Percentiles rank a stretch among this genome's conserved stretches.
Evolutionary conservation across 495 filamentous ascomycete genomes (phyloP).

Genomic region (Penicillium cinerascens): DNA sequence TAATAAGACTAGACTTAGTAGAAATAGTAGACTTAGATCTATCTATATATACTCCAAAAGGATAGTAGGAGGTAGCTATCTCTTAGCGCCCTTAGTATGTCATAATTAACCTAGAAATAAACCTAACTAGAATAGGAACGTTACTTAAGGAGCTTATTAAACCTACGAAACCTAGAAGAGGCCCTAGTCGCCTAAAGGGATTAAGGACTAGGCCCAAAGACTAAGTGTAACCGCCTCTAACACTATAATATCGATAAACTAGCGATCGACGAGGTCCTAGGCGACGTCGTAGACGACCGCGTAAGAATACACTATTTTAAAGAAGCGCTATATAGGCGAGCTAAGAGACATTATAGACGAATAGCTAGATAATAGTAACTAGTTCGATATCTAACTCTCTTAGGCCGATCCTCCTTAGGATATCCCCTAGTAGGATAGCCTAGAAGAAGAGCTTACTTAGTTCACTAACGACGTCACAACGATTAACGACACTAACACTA

Average conservation of each 20-base stretch:
- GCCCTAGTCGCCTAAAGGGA: background rate
- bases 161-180: slow-evolving; percentile 6
- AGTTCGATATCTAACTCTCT: background rate
- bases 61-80: no score
- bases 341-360: no score
- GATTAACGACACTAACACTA: slow-evolving; percentile 1
- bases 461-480: slow-evolving; percentile 3
- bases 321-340: slow-evolving; percentile 1
- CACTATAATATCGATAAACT: slow-evolving; percentile 1
- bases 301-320: background rate
- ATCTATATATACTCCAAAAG: background rate
- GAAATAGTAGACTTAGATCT: background rate
- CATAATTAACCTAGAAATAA: background rate
- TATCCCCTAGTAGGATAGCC: background rate
- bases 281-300: slow-evolving; percentile 3
- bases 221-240: background rate
- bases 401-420: no score
- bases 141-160: no score
- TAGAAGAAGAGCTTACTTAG: background rate
- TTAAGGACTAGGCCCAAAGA: slow-evolving; percentile 3
- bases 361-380: background rate
- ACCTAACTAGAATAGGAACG: background rate
- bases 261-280: background rate
- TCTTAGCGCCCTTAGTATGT: background rate
- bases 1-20: background rate